Percentiles rank a stretch among this genome's conserved stretches.
Evolutionary conservation across 768 basidiomycete species (phyloP).

Genomic region (Asterophora parasitica): DNA sequence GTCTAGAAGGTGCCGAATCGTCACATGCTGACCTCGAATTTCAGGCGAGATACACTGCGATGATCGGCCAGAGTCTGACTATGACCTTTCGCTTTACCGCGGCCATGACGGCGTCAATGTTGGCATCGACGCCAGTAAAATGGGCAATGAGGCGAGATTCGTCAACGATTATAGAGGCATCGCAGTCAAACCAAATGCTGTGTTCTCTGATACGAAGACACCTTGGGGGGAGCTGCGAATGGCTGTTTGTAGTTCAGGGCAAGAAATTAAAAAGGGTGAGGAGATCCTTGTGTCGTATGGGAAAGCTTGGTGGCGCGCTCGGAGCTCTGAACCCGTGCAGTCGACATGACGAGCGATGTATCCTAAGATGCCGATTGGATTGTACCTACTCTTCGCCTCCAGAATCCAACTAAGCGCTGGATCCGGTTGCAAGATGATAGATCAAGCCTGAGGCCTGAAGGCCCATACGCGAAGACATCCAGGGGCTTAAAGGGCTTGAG

Average conservation of each 20-base stretch:
- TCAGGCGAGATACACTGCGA: slow-evolving; percentile 80
- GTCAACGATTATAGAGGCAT: slow-evolving; percentile 89
- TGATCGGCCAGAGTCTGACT: slow-evolving; percentile 69
- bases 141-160: slow-evolving; percentile 88
- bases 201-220: slow-evolving; percentile 57
- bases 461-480: not conserved
- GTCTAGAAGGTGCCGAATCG: not conserved
- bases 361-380: not conserved
- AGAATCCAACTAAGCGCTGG: not conserved
- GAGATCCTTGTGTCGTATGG: slow-evolving; percentile 90
- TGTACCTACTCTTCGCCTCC: not conserved
- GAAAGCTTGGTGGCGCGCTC: slow-evolving; percentile 74
- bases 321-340: slow-evolving; percentile 18
- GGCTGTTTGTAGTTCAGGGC: slow-evolving; percentile 63
- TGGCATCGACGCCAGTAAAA: slow-evolving; percentile 68
- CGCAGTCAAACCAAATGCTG: slow-evolving; percentile 59
- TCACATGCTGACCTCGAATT: slow-evolving; percentile 6
- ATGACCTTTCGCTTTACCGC: slow-evolving; percentile 80
- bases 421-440: not conserved
- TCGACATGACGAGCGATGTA: not conserved
- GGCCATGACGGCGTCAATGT: slow-evolving; percentile 53
- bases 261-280: slow-evolving; percentile 67
- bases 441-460: no score
- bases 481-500: not conserved
- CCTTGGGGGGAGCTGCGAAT: slow-evolving; percentile 64